Base-by-base conservation (phyloP, 2,329 filamentous ascomycete species). In the Aspergillus fischeri region DNA sequence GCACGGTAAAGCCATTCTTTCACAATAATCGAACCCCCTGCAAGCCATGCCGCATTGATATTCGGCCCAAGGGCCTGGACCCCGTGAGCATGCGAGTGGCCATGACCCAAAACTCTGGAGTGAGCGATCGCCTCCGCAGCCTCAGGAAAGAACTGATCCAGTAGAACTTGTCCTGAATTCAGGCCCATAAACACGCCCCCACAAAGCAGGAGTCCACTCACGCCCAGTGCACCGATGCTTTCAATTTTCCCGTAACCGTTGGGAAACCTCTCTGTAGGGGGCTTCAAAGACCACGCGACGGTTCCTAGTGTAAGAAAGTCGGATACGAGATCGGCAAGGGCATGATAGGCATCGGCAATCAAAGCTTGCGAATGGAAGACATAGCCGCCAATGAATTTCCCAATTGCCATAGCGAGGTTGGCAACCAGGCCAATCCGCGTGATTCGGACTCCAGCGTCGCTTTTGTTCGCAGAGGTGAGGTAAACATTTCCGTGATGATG, bases 1-100 rank as follows among this genome's bases (percentile, higher is more conserved):
- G 93, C 91, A 79, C 89, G 88, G 72, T 97, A 99, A 27, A 99
- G 80, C 91, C 92, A 99, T 76, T 99, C 94, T 77, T 99, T 99
- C 67, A 97, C 80, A 27, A 91, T 75, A 56, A 99, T 94, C 1
- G 91, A 96, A 21, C 91, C 93, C 44, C 85, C 89, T 38, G 94
- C 93, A 58, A 99, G 78, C 94, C 94, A 99, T 7, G 91, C 93
- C 24, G 94, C 94, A 73, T 97, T 92, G 63, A 99, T 83, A 73
- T 91, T 96, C 0, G 94, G 94, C 1, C 86, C 84, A 38, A 83
- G 77, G 55, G 82, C 82, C 3, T 75, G 71, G 7, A 70, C 60
- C 5, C 72, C 73, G 65, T 79, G 77, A 45, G 81, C 82, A 67
- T 91, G 78, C 2, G 82, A 78, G 77, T 88, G 80, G 63, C 82